A percentile compares a stretch with the other conserved stretches of the same genome.
Evolutionary conservation across 2,329 filamentous ascomycete species (phyloP).

Genomic region (Penicillium sp.): DNA sequence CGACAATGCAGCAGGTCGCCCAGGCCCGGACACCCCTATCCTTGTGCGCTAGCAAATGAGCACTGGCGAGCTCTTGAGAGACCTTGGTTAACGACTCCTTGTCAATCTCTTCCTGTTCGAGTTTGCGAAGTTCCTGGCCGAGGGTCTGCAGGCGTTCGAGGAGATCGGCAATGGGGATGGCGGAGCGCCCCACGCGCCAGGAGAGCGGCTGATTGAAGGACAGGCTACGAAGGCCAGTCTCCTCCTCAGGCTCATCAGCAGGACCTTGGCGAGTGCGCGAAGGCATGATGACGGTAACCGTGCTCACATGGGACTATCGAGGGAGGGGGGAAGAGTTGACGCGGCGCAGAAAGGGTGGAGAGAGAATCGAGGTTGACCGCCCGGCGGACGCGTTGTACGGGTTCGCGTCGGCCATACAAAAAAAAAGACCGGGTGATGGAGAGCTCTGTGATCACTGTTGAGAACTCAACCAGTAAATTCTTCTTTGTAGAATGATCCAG

Average conservation of each 20-base stretch:
- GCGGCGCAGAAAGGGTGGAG: conserved; percentile 25
- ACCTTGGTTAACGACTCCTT: conserved; percentile 81
- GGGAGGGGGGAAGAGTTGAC: conserved; percentile 23
- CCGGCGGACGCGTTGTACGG: conserved; percentile 30
- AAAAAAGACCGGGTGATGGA: not conserved
- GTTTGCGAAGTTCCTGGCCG: conserved; percentile 77
- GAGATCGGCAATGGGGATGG: conserved; percentile 81
- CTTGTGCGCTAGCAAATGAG: conserved; percentile 84
- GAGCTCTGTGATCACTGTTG: not conserved
- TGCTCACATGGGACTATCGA: conserved; percentile 27
- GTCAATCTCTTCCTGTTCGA: conserved; percentile 85
- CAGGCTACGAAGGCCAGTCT: conserved; percentile 54
- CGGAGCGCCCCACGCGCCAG: conserved; percentile 82
- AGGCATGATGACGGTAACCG: conserved; percentile 42
- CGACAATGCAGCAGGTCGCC: conserved; percentile 84
- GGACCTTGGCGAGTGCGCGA: conserved; percentile 48
- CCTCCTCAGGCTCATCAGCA: conserved; percentile 41
- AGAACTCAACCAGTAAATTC: not conserved
- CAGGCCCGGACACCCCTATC: conserved; percentile 92
- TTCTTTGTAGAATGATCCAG: not conserved
- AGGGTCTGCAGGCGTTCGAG: conserved; percentile 79
- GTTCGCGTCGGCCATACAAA: conserved; percentile 22
- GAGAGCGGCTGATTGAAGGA: conserved; percentile 84
- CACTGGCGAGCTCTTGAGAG: conserved; percentile 80
- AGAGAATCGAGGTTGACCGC: conserved; percentile 28